Percentiles rank a stretch among this genome's conserved stretches.
These are phyloP conservation scores for Lepidium aucheri DNA, from an alignment of 345 rosid genomes.

Conservation along the genomic window DNA sequence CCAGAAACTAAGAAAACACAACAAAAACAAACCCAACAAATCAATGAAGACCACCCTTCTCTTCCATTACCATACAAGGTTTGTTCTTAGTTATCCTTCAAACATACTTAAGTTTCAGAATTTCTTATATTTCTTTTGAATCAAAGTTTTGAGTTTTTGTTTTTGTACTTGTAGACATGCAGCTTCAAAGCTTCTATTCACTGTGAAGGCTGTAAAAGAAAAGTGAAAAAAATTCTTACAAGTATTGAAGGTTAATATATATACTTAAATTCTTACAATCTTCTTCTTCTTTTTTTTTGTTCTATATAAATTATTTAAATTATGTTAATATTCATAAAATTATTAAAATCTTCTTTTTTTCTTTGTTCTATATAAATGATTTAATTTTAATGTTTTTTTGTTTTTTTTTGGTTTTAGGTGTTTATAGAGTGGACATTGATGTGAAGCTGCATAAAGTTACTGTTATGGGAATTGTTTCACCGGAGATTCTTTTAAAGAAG, in stretches of 20 bases:
- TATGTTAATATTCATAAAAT: slow-evolving; percentile 27
- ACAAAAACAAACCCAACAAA: slow-evolving; percentile 14
- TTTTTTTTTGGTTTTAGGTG: slow-evolving; percentile 39
- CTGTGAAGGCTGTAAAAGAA: slow-evolving; percentile 83
- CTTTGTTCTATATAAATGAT: background rate
- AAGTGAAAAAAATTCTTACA: slow-evolving; percentile 62
- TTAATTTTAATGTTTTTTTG: background rate
- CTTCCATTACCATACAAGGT: slow-evolving; percentile 57
- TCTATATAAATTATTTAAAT: background rate
- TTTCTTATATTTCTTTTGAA: background rate
- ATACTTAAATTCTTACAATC: background rate
- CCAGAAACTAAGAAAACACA: slow-evolving; percentile 25
- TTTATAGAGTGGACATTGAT: slow-evolving; percentile 52
- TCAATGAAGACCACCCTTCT: slow-evolving; percentile 18
- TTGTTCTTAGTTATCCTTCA: background rate
- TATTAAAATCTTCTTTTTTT: background rate
- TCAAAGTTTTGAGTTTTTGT: background rate
- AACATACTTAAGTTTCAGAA: background rate
- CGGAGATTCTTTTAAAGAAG: slow-evolving; percentile 50
- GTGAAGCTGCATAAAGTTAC: slow-evolving; percentile 55
- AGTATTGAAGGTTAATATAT: slow-evolving; percentile 58
- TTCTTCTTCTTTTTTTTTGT: background rate
- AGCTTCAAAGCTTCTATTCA: slow-evolving; percentile 64
- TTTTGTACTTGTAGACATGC: slow-evolving; percentile 37
- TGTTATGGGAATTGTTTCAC: slow-evolving; percentile 48